Evolutionary conservation across 2,329 filamentous ascomycete species (phyloP).

Genomic region (Penicillium hordei): DNA sequence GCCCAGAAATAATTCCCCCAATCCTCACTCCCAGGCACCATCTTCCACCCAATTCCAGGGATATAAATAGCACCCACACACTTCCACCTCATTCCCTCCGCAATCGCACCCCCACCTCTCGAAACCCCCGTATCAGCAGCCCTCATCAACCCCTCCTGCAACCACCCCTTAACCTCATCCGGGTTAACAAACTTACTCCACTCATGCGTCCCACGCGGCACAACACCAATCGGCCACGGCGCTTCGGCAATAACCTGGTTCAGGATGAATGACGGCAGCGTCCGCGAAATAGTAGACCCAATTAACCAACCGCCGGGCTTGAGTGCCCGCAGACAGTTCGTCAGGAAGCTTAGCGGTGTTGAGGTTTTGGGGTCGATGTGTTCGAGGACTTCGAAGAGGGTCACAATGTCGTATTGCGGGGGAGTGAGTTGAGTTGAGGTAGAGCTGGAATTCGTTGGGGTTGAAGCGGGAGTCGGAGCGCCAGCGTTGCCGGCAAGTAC

Average conservation of each 20-base stretch:
- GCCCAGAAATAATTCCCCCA: constrained; percentile 97
- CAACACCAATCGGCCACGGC: constrained; percentile 68
- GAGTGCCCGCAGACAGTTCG: constrained; percentile 60
- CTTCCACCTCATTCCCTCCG: constrained; percentile 56
- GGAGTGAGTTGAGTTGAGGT: background rate
- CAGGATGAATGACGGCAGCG: constrained; percentile 83
- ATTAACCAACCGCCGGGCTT: constrained; percentile 91
- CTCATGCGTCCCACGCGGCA: constrained; percentile 90
- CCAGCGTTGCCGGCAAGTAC: constrained; percentile 15
- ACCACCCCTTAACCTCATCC: constrained; percentile 58
- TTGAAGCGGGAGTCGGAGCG: constrained; percentile 3
- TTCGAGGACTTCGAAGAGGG: constrained; percentile 91
- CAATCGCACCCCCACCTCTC: constrained; percentile 26
- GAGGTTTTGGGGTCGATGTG: constrained; percentile 75
- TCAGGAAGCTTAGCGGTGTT: constrained; percentile 70
- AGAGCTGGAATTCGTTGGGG: background rate
- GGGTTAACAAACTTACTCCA: constrained; percentile 96
- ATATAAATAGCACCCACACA: constrained; percentile 85
- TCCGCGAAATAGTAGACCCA: constrained; percentile 87
- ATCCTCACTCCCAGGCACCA: constrained; percentile 75
- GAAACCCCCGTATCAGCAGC: constrained; percentile 45
- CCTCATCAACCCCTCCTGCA: constrained; percentile 47
- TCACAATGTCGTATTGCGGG: constrained; percentile 70
- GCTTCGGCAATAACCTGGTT: constrained; percentile 90
- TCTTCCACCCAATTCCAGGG: constrained; percentile 85